Conservation (phyloP, 176 grass and related monocot genomes). For the Musa beccarii region DNA sequence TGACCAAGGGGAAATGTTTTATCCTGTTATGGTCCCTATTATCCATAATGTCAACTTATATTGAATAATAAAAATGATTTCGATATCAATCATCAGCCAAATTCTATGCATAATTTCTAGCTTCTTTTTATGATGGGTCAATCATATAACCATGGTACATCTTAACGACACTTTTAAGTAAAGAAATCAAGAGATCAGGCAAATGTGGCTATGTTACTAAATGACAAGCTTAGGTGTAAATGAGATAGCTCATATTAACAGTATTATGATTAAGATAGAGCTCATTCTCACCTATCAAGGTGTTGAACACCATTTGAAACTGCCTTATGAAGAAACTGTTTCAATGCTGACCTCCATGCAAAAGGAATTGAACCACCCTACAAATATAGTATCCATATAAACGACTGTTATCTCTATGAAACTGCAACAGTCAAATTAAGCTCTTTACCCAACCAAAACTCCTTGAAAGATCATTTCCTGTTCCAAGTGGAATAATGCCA, state of each 20-base stretch:
- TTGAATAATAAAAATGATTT: no score
- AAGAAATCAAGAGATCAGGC: no score
- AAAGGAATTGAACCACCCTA: conserved; percentile 93
- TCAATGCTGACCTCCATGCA: conserved; percentile 72
- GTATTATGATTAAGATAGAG: conserved; percentile 1
- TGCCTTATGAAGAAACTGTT: conserved; percentile 67
- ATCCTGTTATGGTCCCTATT: no score
- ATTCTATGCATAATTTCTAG: no score
- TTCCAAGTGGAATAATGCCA: conserved; percentile 86
- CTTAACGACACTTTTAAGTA: no score
- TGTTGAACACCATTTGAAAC: conserved; percentile 51
- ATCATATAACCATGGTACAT: no score
- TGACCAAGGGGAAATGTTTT: no score
- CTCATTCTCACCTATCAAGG: conserved; percentile 69
- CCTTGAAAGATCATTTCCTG: conserved; percentile 92
- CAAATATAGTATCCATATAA: conserved; percentile 27
- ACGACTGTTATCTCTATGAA: conserved; percentile 30
- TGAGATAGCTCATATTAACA: not conserved
- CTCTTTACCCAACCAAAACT: conserved; percentile 86
- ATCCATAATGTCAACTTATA: no score
- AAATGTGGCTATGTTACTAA: no score
- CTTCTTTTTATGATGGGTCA: no score
- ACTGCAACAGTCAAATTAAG: conserved; percentile 17
- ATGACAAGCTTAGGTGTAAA: no score
- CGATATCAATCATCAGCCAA: no score